Conservation (phyloP, 169 alveolate genomes). For the Babesia bovis region DNA sequence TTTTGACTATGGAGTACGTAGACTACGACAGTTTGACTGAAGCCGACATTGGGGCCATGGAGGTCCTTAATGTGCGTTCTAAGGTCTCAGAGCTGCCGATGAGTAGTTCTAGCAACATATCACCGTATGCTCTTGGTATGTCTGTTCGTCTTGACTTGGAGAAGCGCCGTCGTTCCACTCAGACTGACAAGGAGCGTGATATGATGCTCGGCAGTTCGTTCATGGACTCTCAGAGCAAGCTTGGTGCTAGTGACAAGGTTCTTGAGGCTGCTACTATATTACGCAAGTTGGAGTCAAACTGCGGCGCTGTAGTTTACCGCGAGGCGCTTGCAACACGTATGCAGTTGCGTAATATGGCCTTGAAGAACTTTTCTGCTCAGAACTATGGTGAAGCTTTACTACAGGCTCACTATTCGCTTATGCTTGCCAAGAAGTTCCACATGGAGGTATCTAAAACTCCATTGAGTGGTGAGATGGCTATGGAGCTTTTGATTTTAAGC, state of each 20-base stretch:
- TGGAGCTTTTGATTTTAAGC: conserved; percentile 78
- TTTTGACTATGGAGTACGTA: conserved; percentile 62
- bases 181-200: conserved; percentile 44
- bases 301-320: conserved; percentile 46
- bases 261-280: conserved; percentile 52
- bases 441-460: conserved; percentile 50
- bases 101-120: conserved; percentile 52
- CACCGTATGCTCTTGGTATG: conserved; percentile 68
- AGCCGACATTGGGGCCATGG: conserved; percentile 32
- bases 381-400: conserved; percentile 59
- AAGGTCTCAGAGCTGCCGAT: conserved; percentile 58
- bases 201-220: conserved; percentile 46
- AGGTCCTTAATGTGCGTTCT: conserved; percentile 40
- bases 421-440: conserved; percentile 66
- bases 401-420: conserved; percentile 64
- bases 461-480: conserved; percentile 78
- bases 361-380: conserved; percentile 54
- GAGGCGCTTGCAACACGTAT: conserved; percentile 69
- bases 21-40: conserved; percentile 44
- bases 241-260: conserved; percentile 47
- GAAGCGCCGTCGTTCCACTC: conserved; percentile 59
- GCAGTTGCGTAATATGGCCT: conserved; percentile 61
- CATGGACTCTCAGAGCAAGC: conserved; percentile 1
- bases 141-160: conserved; percentile 62
- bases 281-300: conserved; percentile 45